Evolutionary conservation across 164 flowering plant genomes (phyloP).

Genomic region (Sextonia rubra): DNA sequence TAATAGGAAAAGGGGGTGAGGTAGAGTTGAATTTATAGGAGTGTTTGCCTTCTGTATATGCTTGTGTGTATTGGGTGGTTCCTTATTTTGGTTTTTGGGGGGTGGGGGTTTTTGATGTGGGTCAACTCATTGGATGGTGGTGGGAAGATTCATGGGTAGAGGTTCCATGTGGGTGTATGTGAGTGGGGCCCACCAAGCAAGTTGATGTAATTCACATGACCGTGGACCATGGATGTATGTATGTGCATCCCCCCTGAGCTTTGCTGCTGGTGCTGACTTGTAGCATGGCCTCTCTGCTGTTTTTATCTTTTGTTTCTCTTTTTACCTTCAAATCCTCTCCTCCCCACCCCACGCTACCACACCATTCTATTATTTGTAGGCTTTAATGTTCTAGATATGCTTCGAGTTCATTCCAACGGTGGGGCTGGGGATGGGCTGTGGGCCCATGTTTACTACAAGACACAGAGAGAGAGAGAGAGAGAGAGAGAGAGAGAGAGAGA

Average conservation of each 20-base stretch:
- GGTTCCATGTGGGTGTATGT: not conserved
- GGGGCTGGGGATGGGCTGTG: conserved; percentile 8
- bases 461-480: not conserved
- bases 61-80: not conserved
- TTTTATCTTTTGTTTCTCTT: not conserved
- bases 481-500: not conserved
- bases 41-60: not conserved
- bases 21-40: conserved; percentile 1
- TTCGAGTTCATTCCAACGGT: not conserved
- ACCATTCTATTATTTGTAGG: conserved; percentile 1
- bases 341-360: not conserved
- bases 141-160: conserved; percentile 57
- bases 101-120: conserved; percentile 20
- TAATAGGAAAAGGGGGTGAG: not conserved
- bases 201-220: conserved; percentile 77
- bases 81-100: not conserved
- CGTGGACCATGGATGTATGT: conserved; percentile 38
- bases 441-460: not conserved
- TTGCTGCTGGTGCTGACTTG: conserved; percentile 14
- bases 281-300: conserved; percentile 10
- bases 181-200: conserved; percentile 42
- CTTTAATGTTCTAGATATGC: conserved; percentile 22
- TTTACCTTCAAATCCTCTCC: not conserved
- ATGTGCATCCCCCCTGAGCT: conserved; percentile 74
- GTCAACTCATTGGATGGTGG: conserved; percentile 28